Base-by-base conservation (phyloP, 441 rosid species). In the Biscutella auriculata region DNA sequence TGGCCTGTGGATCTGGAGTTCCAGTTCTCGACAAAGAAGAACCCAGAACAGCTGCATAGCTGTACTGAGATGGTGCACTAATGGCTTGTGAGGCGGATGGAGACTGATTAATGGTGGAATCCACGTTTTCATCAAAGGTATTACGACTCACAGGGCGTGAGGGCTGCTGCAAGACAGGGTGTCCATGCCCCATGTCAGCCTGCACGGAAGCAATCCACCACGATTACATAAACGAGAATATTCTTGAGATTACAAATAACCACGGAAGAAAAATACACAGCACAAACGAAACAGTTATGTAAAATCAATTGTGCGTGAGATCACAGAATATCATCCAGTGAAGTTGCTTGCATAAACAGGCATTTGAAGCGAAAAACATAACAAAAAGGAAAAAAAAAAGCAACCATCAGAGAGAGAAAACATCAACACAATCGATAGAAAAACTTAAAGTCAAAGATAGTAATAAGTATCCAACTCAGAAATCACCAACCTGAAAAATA, bases 121-220 rank as follows among this genome's bases (percentile, higher is more conserved):
- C 88, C 3, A 60, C 60, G 54, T 75, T 82, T 52, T 91, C 93
- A 68, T 71, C 79, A 65, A 88, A 92, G 19, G 94, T 78, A 67
- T 82, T 88, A 19, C 92, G 80, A 64, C 98, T 92, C 16, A 85
- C 72, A 16, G 98, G 98, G 44, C 98, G 94, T 62, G 98, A 92
- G 12, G 82, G 83, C 29, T 66, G 81, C 48, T 83, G 74, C 0
- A 72, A 5, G n/a, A 75, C 74, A 1, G 74, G 74, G 32, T 73
- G 42, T 45, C 75, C 29, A 55, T 53, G 84, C 27, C 82, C 86
- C 77, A 77, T 15, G 59, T 83, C 95, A 70, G 76, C 90, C 98
- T 93, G 82, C 76, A 78, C 4, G 58, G 16, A 60, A 13, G 32
- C 41, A 49, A 15, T 34, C 9, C 11, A 37, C 11, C 7, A 32